Base-by-base conservation (phyloP, 169 alveolate species). In the Plasmodium ovale region DNA sequence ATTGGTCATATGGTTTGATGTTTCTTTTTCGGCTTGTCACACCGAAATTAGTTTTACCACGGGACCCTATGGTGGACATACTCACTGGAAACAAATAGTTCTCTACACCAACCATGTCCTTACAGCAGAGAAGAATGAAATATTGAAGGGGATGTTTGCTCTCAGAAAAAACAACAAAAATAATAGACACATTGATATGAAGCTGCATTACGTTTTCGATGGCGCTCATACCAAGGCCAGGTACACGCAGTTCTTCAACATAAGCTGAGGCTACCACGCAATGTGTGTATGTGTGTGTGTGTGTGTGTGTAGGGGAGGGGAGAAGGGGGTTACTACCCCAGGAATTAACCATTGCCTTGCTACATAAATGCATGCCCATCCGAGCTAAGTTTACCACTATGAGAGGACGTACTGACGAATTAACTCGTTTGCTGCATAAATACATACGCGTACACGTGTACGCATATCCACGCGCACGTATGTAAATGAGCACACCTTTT, bases 41-140 rank as follows among this genome's bases (percentile, higher is more conserved):
- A 95, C 95, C 54, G 97, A 98, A 9, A 77, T 97, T 27, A 93
- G 94, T 27, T 74, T 97, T 60, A 95, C 96, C 58, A 97, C 99
- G 7, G 94, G 98, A 14, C 98, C 98, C 6, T 82, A 88, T 49
- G 92, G 94, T 0, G 79, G 72, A 47, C 87, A 85, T 84, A 97
- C 99, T 0, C 99, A 97, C 89, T 97, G 99, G 99, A 97, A 97
- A 82, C 99, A 97, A 88, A 95, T 98, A 1, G 98, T 97, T 25
- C 94, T 97, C 27, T 97, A 97, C 73, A 93, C 97, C 53, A 95
- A 95, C 51, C 96, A 95, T 65, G 96, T 49, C 72, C 84, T 89
- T 69, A 77, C 68, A 89, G 94, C 72, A 87, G 93, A 92, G 44
- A 44, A 33, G 44, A 69, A 65, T 59, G 93, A 64, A 69, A 56